Percentiles rank a stretch among this genome's conserved stretches.
These are phyloP conservation scores for Candida taoyuanica DNA, from an alignment of 805 yeast genomes.

Conservation along the genomic window DNA sequence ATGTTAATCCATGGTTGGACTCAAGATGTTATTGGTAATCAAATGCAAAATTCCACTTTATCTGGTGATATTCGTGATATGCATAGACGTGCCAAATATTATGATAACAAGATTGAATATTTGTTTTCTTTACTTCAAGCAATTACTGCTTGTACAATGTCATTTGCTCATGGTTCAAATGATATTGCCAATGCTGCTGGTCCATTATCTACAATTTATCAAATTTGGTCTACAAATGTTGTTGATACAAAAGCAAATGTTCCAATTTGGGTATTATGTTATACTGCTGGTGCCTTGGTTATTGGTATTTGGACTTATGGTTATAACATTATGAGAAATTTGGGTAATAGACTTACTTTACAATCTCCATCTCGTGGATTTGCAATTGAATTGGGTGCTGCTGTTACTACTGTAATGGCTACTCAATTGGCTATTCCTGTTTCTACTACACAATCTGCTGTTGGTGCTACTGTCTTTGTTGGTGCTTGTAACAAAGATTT, in stretches of 20 bases:
- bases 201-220: constrained; percentile 63
- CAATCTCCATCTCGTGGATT: constrained; percentile 80
- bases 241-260: constrained; percentile 46
- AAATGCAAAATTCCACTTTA: constrained; percentile 37
- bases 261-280: constrained; percentile 69
- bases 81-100: constrained; percentile 57
- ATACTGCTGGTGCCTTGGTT: constrained; percentile 61
- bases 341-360: constrained; percentile 70
- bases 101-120: constrained; percentile 67
- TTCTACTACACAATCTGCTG: constrained; percentile 75
- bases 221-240: constrained; percentile 52
- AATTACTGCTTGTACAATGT: constrained; percentile 72
- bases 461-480: constrained; percentile 72
- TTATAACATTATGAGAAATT: constrained; percentile 61
- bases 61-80: constrained; percentile 44
- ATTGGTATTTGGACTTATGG: constrained; percentile 71
- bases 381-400: constrained; percentile 73
- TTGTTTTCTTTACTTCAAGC: constrained; percentile 65
- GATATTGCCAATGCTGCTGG: constrained; percentile 78
- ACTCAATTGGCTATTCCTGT: constrained; percentile 68
- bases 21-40: constrained; percentile 55
- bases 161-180: constrained; percentile 79
- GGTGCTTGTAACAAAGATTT: constrained; percentile 66
- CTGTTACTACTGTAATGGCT: constrained; percentile 70
- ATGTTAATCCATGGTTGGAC: constrained; percentile 55